These are phyloP conservation scores for Wickerhamiella kurtzmanii DNA, from an alignment of 805 yeast genomes.

Conservation along the genomic window DNA sequence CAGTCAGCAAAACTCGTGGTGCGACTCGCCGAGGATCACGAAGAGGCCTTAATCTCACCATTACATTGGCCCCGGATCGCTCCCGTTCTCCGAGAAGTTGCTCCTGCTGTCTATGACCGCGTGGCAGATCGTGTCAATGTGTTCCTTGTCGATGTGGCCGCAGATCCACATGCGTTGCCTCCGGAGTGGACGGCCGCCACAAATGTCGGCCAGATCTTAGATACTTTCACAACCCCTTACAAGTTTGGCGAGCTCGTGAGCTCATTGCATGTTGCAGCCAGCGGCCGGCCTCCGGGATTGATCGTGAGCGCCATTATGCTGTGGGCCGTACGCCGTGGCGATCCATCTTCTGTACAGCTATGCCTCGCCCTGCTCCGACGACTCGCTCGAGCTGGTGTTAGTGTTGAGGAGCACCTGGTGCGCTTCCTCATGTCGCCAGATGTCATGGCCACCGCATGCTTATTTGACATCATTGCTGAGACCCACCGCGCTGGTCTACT, in stretches of 20 bases:
- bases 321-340: slow-evolving; percentile 11
- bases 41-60: slow-evolving; percentile 8
- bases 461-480: slow-evolving; percentile 36
- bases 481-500: slow-evolving; percentile 37
- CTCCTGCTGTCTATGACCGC: slow-evolving; percentile 6
- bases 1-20: neutral
- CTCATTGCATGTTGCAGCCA: slow-evolving; percentile 3
- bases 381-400: slow-evolving; percentile 7
- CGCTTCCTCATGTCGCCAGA: slow-evolving; percentile 16
- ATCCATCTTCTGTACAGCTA: slow-evolving; percentile 8
- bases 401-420: slow-evolving; percentile 14
- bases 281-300: slow-evolving; percentile 2
- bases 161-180: slow-evolving; percentile 7
- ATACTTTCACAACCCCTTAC: slow-evolving; percentile 20
- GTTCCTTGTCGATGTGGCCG: slow-evolving; percentile 7
- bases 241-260: slow-evolving; percentile 12
- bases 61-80: slow-evolving; percentile 8
- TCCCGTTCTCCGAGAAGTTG: neutral
- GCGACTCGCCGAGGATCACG: neutral
- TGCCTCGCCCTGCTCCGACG: slow-evolving; percentile 14
- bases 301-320: slow-evolving; percentile 10
- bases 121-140: slow-evolving; percentile 13
- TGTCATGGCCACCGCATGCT: slow-evolving; percentile 3
- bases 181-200: slow-evolving; percentile 10
- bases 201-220: slow-evolving; percentile 18